Percentiles rank a stretch among this genome's conserved stretches.
These are phyloP conservation scores for Fusarium sp. DNA, from an alignment of 2,329 filamentous ascomycete genomes.

Conservation along the genomic window DNA sequence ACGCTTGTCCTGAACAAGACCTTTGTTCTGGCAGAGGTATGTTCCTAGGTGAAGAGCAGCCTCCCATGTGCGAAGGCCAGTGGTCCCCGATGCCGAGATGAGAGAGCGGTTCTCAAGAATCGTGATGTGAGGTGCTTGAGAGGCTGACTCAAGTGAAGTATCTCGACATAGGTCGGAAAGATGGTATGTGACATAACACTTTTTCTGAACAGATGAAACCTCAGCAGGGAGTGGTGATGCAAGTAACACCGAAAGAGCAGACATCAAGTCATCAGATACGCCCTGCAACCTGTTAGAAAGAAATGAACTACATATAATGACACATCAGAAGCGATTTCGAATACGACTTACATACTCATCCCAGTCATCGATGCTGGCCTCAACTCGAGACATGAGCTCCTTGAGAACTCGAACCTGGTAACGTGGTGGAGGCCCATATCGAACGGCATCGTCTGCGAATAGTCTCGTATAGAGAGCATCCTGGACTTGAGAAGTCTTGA, in stretches of 20 bases:
- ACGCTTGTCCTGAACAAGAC: slow-evolving; percentile 63
- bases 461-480: slow-evolving; percentile 73
- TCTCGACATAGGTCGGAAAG: slow-evolving; percentile 51
- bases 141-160: not conserved
- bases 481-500: slow-evolving; percentile 74
- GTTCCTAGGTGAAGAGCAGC: slow-evolving; percentile 79
- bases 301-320: not conserved
- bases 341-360: slow-evolving; percentile 82
- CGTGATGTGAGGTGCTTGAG: slow-evolving; percentile 59
- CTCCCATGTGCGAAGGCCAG: slow-evolving; percentile 85
- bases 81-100: slow-evolving; percentile 78
- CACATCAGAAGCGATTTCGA: not conserved
- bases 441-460: slow-evolving; percentile 70
- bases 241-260: slow-evolving; percentile 73
- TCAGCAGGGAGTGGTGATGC: slow-evolving; percentile 73
- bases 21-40: slow-evolving; percentile 67
- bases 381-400: slow-evolving; percentile 75
- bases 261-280: slow-evolving; percentile 85
- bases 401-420: slow-evolving; percentile 83
- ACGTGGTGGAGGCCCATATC: slow-evolving; percentile 71
- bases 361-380: slow-evolving; percentile 81
- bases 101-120: slow-evolving; percentile 77
- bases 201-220: slow-evolving; percentile 74
- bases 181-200: slow-evolving; percentile 80
- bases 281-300: slow-evolving; percentile 67